These are phyloP conservation scores for Hapsidospora chrysogenum DNA, from an alignment of 495 filamentous ascomycete species.

Conservation along the genomic window DNA sequence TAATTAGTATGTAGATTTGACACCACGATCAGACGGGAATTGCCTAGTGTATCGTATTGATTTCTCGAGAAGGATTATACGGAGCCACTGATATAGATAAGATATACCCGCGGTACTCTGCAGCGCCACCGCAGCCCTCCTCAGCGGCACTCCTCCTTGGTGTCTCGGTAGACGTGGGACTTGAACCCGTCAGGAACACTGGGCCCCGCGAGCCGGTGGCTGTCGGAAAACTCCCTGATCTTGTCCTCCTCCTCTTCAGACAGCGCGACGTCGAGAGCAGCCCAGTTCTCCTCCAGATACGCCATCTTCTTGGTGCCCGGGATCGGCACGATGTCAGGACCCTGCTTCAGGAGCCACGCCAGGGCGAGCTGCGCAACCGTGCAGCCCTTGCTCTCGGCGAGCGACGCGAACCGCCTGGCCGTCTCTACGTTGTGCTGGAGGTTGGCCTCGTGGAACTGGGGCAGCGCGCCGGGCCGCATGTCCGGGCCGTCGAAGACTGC, in stretches of 20 bases:
- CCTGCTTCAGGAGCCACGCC: slow-evolving; percentile 41
- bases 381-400: slow-evolving; percentile 30
- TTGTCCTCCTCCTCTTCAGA: slow-evolving; percentile 25
- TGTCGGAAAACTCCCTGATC: slow-evolving; percentile 21
- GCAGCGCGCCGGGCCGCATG: slow-evolving; percentile 16
- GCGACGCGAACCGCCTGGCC: slow-evolving; percentile 24
- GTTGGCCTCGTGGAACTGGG: slow-evolving; percentile 34
- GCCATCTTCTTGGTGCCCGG: slow-evolving; percentile 40
- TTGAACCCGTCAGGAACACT: too few species aligned
- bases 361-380: slow-evolving; percentile 33
- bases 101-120: too few species aligned
- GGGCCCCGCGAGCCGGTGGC: too few species aligned
- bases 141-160: too few species aligned
- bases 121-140: too few species aligned
- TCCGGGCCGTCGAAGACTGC: slow-evolving; percentile 24
- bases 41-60: too few species aligned
- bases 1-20: too few species aligned
- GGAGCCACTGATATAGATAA: too few species aligned
- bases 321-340: slow-evolving; percentile 35
- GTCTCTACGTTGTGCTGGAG: slow-evolving; percentile 35
- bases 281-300: slow-evolving; percentile 41
- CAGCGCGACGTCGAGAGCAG: slow-evolving; percentile 24
- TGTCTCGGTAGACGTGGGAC: too few species aligned
- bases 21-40: too few species aligned
- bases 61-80: too few species aligned